A percentile compares a stretch with the other conserved stretches of the same genome.
phyloP scores from a whole-genome alignment of 192 early-diverging fungal genomes.

The Irineochytrium annulatum region DNA sequence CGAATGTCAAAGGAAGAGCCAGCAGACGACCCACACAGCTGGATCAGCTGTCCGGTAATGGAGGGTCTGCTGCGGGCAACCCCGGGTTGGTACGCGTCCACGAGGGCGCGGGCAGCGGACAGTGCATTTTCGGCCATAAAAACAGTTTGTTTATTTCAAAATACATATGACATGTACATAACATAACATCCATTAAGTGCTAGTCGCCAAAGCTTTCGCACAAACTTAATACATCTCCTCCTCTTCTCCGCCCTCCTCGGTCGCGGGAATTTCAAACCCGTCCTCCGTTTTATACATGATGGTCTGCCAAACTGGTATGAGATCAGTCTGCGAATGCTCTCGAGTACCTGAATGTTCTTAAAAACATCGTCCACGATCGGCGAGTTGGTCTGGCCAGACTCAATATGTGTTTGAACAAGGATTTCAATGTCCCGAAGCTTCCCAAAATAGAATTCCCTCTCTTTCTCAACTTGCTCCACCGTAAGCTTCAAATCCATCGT shows the following conservation, averaged over 20 bases:
- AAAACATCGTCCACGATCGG: slow-evolving; percentile 42
- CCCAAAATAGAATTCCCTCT: slow-evolving; percentile 95
- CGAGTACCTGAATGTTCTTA: slow-evolving; percentile 67
- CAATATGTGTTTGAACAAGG: slow-evolving; percentile 74
- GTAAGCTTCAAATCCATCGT: slow-evolving; percentile 76
- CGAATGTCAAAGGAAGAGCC: too few relatives aligned
- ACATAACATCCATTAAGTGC: too few relatives aligned
- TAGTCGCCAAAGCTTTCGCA: too few relatives aligned
- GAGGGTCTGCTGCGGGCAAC: too few relatives aligned
- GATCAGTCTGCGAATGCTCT: not conserved
- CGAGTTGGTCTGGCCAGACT: slow-evolving; percentile 45
- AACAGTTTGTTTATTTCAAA: too few relatives aligned
- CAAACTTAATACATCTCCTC: slow-evolving; percentile 22
- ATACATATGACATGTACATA: too few relatives aligned
- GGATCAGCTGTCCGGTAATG: too few relatives aligned
- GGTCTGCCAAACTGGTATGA: slow-evolving; percentile 40
- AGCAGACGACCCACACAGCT: too few relatives aligned
- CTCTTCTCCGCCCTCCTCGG: slow-evolving; percentile 26
- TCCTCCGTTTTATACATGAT: slow-evolving; percentile 90
- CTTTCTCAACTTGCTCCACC: slow-evolving; percentile 90
- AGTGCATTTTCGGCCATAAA: too few relatives aligned
- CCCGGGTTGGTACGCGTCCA: too few relatives aligned
- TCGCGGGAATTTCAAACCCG: slow-evolving; percentile 79
- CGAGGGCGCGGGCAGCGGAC: too few relatives aligned
- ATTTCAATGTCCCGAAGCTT: slow-evolving; percentile 95